phyloP scores from a whole-genome alignment of 2,329 filamentous ascomycete genomes.

The Alternaria gaisen region DNA sequence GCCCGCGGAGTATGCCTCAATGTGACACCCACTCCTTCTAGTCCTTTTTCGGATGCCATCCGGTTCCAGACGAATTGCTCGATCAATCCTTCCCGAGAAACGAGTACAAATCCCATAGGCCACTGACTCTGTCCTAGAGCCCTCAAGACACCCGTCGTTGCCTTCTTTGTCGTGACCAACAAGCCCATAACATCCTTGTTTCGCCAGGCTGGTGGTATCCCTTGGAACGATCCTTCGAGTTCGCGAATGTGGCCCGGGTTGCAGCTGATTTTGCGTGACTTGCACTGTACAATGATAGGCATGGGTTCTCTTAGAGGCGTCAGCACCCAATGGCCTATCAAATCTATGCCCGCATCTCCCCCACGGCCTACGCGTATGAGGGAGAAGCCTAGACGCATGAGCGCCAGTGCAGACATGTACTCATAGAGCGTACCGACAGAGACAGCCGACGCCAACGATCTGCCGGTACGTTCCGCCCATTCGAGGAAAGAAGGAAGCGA shows the following conservation, averaged over 20 bases:
- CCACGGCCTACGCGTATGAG: constrained; percentile 71
- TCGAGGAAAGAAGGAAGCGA: constrained; percentile 71
- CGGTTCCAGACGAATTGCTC: constrained; percentile 78
- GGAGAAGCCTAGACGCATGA: constrained; percentile 69
- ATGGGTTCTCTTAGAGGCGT: constrained; percentile 47
- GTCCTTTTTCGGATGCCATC: constrained; percentile 67
- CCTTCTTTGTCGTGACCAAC: constrained; percentile 72
- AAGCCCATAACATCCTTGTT: constrained; percentile 71
- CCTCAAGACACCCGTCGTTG: constrained; percentile 81
- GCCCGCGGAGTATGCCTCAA: constrained; percentile 39
- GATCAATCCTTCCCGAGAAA: constrained; percentile 65
- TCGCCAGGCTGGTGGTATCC: constrained; percentile 77
- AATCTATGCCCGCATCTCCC: constrained; percentile 76
- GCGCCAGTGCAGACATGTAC: constrained; percentile 68
- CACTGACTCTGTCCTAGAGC: constrained; percentile 71
- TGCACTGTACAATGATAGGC: constrained; percentile 72
- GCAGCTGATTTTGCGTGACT: constrained; percentile 61
- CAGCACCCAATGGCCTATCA: constrained; percentile 74
- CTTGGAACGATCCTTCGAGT: constrained; percentile 79
- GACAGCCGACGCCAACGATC: constrained; percentile 66
- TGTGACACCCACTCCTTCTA: constrained; percentile 62
- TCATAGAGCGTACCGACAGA: constrained; percentile 81
- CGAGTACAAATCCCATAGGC: constrained; percentile 76
- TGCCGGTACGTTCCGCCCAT: constrained; percentile 66
- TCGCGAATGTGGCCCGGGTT: constrained; percentile 73